Evolutionary conservation across 441 rosid genomes (phyloP), one percentile per base, ranked within the genome.

Genomic region (Sinapis alba): DNA sequence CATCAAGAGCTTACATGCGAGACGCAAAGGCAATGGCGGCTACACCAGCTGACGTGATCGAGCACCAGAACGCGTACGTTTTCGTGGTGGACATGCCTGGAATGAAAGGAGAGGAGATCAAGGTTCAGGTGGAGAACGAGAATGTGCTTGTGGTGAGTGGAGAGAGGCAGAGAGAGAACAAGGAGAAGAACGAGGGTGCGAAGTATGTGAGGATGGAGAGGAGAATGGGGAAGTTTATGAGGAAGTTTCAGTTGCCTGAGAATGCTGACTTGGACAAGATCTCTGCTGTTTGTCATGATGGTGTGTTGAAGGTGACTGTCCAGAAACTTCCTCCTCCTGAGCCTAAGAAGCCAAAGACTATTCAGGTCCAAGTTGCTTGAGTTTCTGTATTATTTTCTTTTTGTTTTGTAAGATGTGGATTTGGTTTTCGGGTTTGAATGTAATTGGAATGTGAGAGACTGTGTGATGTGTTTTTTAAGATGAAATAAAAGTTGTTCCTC

Each of bases 151-250:
- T 83, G 57, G 82, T 13, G 59, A 81, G 82, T 36, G 82, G 79
- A 36, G 82, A 60, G 71, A 76, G 79, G 53, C 57, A 51, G 82
- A 86, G 78, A 62, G 83, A 74, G 85, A 80, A 75, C 50, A 86
- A 83, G 30, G 81, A 84, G 57, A 72, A 84, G 57, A 72, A 57
- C 0, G 88, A 85, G 23, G 81, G 86, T 6, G 75, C 77, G 1
- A 90, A 86, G 85, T 94, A 89, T 21, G 71, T 89, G 77, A 90
- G 91, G 68, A 92, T 90, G 94, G 97, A 94, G 83, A 85, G 98
- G 69, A 82, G 97, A 67, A 72, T 90, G 28, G 94, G 95, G 4
- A 94, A 90, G 84, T 84, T 82, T 20, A 85, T 92, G 99, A 88
- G 90, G 90, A 92, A 90, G 77, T 92, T 92, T 71, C 82, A 65